Evolutionary conservation across 768 basidiomycete genomes (phyloP).

Genomic region (Termitomyces sp.): DNA sequence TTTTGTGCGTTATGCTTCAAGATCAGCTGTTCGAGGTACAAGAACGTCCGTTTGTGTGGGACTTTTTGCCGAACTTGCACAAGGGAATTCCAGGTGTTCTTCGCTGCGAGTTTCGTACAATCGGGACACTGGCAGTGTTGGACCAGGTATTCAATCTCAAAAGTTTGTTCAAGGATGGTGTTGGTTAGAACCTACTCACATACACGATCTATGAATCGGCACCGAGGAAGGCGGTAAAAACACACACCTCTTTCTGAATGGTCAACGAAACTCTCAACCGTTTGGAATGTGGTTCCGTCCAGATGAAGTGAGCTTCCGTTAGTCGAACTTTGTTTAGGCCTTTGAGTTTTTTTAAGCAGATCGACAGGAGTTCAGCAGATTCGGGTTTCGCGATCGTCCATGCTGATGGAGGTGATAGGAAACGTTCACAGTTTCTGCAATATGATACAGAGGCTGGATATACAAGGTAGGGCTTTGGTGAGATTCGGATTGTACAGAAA

Average conservation of each 20-base stretch:
- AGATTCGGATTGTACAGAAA: neutral
- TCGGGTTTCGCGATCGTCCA: constrained; percentile 89
- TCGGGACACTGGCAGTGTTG: constrained; percentile 94
- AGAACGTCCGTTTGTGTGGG: constrained; percentile 94
- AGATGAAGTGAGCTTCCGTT: constrained; percentile 98
- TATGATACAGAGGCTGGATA: constrained; percentile 77
- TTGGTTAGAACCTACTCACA: constrained; percentile 75
- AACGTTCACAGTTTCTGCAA: constrained; percentile 95
- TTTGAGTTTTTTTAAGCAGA: constrained; percentile 93
- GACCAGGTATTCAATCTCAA: constrained; percentile 94
- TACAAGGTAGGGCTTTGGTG: neutral
- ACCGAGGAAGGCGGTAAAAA: neutral
- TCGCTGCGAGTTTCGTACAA: constrained; percentile 90
- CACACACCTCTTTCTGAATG: constrained; percentile 92
- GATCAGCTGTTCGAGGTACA: constrained; percentile 96
- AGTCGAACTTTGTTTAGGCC: constrained; percentile 91
- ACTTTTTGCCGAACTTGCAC: constrained; percentile 99
- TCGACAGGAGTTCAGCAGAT: constrained; percentile 87
- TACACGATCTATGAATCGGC: neutral
- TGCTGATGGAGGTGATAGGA: constrained; percentile 81
- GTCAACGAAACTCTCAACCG: constrained; percentile 89
- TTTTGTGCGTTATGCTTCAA: constrained; percentile 96
- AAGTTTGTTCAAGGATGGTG: constrained; percentile 95
- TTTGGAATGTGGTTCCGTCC: constrained; percentile 99
- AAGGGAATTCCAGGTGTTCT: constrained; percentile 97